phyloP scores from a whole-genome alignment of 495 filamentous ascomycete species.

The Cercophora scortea region DNA sequence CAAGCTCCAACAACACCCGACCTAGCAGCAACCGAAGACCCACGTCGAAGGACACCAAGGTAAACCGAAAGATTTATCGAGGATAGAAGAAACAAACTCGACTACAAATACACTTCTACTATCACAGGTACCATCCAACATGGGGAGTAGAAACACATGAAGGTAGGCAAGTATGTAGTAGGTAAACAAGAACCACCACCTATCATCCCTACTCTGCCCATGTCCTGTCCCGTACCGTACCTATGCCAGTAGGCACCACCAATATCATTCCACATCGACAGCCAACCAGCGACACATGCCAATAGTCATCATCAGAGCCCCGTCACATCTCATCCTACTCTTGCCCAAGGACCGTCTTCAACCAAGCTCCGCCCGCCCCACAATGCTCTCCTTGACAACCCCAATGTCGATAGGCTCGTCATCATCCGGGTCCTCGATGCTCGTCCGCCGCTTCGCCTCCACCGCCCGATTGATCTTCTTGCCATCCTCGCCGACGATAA shows the following conservation, averaged over 20 bases:
- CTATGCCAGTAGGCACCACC: too few species aligned
- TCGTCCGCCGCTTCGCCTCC: conserved; percentile 45
- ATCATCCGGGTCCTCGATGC: conserved; percentile 50
- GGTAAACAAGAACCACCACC: too few species aligned
- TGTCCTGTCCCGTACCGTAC: too few species aligned
- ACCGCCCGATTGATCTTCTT: conserved; percentile 39
- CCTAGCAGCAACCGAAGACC: too few species aligned
- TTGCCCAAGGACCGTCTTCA: background rate
- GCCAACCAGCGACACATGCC: background rate
- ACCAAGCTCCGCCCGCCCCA: conserved; percentile 6
- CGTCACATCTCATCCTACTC: background rate
- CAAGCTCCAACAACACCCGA: too few species aligned
- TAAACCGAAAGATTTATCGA: background rate
- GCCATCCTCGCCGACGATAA: conserved; percentile 28
- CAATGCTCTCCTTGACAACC: conserved; percentile 14
- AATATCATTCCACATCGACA: too few species aligned
- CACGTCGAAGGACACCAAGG: too few species aligned
- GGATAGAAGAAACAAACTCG: background rate
- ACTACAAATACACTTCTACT: background rate
- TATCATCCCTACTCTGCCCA: too few species aligned
- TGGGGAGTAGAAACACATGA: too few species aligned
- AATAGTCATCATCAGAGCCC: background rate
- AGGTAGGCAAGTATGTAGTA: too few species aligned
- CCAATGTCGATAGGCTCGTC: conserved; percentile 47
- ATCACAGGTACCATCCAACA: background rate